phyloP scores from a whole-genome alignment of 1,139 yeast species.

The Chernovozyma aurita region DNA sequence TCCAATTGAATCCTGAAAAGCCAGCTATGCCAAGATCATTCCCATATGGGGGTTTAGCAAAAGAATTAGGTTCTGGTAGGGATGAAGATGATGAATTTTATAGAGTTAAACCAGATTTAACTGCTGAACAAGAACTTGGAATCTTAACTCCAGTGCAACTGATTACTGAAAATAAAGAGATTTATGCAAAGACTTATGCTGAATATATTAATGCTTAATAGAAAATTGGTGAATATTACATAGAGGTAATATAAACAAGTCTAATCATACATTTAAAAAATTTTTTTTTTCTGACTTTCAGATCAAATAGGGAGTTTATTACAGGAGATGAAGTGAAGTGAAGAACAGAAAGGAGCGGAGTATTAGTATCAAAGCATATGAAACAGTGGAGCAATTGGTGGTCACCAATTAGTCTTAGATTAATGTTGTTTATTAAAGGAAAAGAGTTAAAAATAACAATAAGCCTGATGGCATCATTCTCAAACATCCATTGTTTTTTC shows the following conservation, averaged over 20 bases:
- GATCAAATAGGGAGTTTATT: not conserved
- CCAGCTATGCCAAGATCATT: conserved; percentile 74
- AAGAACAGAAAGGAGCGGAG: too few relatives aligned
- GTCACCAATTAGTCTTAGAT: too few relatives aligned
- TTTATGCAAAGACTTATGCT: conserved; percentile 33
- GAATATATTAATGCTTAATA: conserved; percentile 30
- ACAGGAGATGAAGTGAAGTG: not conserved
- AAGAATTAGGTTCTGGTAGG: conserved; percentile 62
- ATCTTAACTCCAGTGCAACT: conserved; percentile 31
- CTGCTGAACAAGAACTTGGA: conserved; percentile 39
- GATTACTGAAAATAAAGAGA: conserved; percentile 25
- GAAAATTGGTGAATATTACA: not conserved
- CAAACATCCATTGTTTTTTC: too few relatives aligned
- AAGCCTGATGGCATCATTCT: too few relatives aligned
- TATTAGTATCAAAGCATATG: too few relatives aligned
- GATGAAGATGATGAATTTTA: conserved; percentile 44
- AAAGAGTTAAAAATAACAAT: too few relatives aligned
- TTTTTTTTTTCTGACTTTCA: too few relatives aligned
- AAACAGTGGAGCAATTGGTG: too few relatives aligned
- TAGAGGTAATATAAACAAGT: not conserved
- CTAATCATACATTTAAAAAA: too few relatives aligned
- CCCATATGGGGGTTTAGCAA: conserved; percentile 73
- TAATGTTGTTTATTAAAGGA: too few relatives aligned
- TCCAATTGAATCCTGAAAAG: conserved; percentile 66
- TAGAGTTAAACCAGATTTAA: conserved; percentile 38